These are phyloP conservation scores for Calocybe gangraenosa DNA, from an alignment of 768 basidiomycete genomes.

Conservation along the genomic window DNA sequence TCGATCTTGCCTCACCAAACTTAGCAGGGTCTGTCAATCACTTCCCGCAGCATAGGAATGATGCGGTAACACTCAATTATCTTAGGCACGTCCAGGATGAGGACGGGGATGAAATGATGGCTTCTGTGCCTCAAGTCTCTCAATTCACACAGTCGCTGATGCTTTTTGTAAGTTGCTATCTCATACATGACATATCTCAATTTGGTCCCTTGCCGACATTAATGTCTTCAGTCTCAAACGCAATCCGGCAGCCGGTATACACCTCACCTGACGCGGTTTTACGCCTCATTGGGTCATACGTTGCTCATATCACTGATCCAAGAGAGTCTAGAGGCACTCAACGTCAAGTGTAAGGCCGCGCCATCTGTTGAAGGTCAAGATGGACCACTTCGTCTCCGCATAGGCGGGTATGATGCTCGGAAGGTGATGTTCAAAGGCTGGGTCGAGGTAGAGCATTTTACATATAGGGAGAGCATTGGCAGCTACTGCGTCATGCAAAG, in stretches of 20 bases:
- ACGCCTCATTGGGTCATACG: constrained; percentile 52
- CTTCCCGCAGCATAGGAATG: not conserved
- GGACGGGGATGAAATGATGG: constrained; percentile 59
- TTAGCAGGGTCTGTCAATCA: constrained; percentile 30
- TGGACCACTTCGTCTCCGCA: constrained; percentile 37
- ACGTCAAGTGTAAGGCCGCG: constrained; percentile 47
- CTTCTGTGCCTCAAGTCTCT: constrained; percentile 48
- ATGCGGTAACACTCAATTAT: not conserved
- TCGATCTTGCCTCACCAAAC: constrained; percentile 64
- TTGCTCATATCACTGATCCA: constrained; percentile 51
- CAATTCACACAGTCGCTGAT: constrained; percentile 81
- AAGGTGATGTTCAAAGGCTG: constrained; percentile 69
- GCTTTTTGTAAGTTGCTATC: constrained; percentile 64
- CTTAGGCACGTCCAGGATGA: constrained; percentile 4
- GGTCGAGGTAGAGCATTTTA: constrained; percentile 66
- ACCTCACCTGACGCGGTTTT: constrained; percentile 80
- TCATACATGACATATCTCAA: not conserved
- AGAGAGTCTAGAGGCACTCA: constrained; percentile 43
- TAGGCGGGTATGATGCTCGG: constrained; percentile 68
- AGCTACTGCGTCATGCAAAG: constrained; percentile 70
- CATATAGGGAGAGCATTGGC: constrained; percentile 40
- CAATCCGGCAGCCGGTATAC: constrained; percentile 69
- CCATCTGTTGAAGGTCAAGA: constrained; percentile 17
- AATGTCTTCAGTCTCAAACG: constrained; percentile 67
- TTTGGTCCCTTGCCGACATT: not conserved